Evolutionary conservation across 768 basidiomycete species (phyloP).

Genomic region (Tylopilus sp.): DNA sequence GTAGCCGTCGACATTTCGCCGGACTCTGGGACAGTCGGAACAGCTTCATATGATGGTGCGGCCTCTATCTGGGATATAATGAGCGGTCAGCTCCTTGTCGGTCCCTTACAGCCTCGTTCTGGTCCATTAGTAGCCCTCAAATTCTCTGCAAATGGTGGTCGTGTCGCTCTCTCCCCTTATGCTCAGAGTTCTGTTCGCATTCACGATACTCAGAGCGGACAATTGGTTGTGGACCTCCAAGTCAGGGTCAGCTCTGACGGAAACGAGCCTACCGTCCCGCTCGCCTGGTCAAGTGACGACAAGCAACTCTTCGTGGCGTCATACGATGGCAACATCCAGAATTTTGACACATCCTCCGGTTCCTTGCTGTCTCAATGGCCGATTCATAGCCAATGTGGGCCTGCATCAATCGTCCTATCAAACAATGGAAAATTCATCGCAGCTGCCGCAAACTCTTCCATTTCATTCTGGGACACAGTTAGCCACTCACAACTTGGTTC

Average conservation of each 20-base stretch:
- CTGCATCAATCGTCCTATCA: constrained; percentile 11
- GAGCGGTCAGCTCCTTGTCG: constrained; percentile 10
- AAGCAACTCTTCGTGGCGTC: constrained; percentile 10
- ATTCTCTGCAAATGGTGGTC: constrained; percentile 7
- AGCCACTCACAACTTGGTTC: constrained; percentile 7
- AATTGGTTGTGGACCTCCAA: constrained; percentile 6
- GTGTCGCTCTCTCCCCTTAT: constrained; percentile 6
- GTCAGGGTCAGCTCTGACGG: constrained; percentile 10
- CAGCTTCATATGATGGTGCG: constrained; percentile 10
- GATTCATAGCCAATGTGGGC: not conserved
- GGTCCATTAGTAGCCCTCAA: constrained; percentile 8
- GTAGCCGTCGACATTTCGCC: constrained; percentile 13
- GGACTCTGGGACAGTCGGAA: constrained; percentile 8
- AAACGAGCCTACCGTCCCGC: constrained; percentile 12
- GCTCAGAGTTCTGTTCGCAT: constrained; percentile 11
- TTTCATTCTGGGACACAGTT: constrained; percentile 16
- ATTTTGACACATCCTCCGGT: constrained; percentile 12
- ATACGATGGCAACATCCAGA: constrained; percentile 4
- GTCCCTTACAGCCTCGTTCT: constrained; percentile 1
- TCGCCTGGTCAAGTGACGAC: constrained; percentile 18
- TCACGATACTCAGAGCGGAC: constrained; percentile 5
- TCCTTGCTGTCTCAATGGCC: constrained; percentile 11
- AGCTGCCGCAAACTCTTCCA: constrained; percentile 3
- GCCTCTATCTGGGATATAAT: constrained; percentile 13
- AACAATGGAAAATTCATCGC: constrained; percentile 11